phyloP scores from a whole-genome alignment of 805 yeast species.

The Allodekkera sacchari region DNA sequence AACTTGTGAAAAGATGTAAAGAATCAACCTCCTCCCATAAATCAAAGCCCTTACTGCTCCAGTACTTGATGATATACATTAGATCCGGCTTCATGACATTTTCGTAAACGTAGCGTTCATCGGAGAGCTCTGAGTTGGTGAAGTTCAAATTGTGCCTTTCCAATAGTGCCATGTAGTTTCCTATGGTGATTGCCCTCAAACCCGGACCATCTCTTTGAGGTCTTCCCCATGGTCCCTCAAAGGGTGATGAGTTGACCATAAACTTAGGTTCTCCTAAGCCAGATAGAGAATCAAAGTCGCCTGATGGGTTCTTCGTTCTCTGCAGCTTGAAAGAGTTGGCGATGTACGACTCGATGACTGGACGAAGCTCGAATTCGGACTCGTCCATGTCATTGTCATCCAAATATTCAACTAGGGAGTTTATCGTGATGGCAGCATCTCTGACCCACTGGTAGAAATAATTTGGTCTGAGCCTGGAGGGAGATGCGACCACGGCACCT shows the following conservation, averaged over 20 bases:
- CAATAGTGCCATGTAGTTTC: constrained; percentile 43
- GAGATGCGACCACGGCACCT: constrained; percentile 83
- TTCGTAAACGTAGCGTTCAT: constrained; percentile 33
- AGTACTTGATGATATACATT: constrained; percentile 47
- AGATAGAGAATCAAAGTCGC: constrained; percentile 39
- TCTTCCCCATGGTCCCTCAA: constrained; percentile 74
- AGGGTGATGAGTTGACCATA: constrained; percentile 54
- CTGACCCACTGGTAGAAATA: constrained; percentile 89
- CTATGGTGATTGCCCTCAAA: constrained; percentile 58
- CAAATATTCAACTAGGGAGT: constrained; percentile 50
- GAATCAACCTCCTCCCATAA: constrained; percentile 87
- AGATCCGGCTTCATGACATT: constrained; percentile 63
- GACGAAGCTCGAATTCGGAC: constrained; percentile 10
- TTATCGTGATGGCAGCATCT: constrained; percentile 77
- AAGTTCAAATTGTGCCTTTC: constrained; percentile 21
- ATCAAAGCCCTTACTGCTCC: constrained; percentile 70
- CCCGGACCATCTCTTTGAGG: constrained; percentile 97
- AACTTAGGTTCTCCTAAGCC: constrained; percentile 93
- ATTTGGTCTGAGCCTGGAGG: constrained; percentile 62
- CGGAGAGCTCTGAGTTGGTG: constrained; percentile 19
- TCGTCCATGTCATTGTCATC: constrained; percentile 30
- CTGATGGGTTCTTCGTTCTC: constrained; percentile 60
- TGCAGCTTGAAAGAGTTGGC: constrained; percentile 53
- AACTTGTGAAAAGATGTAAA: constrained; percentile 68
- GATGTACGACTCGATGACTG: constrained; percentile 51